Percentiles rank a stretch among this genome's conserved stretches.
Evolutionary conservation across 2,329 filamentous ascomycete genomes (phyloP).

Genomic region (Verticillium albo-atrum): DNA sequence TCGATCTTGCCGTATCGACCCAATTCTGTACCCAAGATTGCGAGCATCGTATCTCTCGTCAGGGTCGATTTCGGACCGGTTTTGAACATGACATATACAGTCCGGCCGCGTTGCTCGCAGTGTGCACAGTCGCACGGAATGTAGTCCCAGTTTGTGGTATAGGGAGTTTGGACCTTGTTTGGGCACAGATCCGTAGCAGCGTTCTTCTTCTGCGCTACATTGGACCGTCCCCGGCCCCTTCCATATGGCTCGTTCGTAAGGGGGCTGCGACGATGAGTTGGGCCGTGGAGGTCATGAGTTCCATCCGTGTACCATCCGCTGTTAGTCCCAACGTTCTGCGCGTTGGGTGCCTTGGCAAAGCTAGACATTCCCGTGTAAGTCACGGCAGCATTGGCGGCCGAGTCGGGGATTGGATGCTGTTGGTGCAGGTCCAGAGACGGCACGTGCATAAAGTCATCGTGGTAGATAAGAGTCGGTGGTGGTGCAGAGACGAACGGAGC

Average conservation of each 20-base stretch:
- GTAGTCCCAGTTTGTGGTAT: background rate
- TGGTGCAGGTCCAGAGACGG: background rate
- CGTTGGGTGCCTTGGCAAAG: background rate
- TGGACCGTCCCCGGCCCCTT: background rate
- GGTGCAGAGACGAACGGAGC: too few species aligned
- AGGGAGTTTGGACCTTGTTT: too few species aligned
- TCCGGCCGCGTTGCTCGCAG: background rate
- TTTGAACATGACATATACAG: background rate
- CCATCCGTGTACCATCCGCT: background rate
- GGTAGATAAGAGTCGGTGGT: too few species aligned
- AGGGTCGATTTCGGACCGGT: background rate
- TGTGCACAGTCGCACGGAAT: background rate
- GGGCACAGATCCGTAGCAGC: too few species aligned
- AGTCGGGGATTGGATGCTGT: background rate
- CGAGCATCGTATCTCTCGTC: too few species aligned
- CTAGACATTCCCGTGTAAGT: background rate
- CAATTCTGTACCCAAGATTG: too few species aligned
- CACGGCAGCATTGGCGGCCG: too few species aligned
- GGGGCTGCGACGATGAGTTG: background rate
- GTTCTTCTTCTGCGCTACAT: too few species aligned
- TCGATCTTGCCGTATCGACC: background rate
- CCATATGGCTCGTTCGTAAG: too few species aligned
- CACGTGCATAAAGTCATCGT: too few species aligned
- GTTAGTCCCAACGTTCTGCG: background rate
- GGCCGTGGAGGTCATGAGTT: background rate